Evolutionary conservation across 2,329 filamentous ascomycete genomes (phyloP).

Genomic region (Sclerotinia spermophila): DNA sequence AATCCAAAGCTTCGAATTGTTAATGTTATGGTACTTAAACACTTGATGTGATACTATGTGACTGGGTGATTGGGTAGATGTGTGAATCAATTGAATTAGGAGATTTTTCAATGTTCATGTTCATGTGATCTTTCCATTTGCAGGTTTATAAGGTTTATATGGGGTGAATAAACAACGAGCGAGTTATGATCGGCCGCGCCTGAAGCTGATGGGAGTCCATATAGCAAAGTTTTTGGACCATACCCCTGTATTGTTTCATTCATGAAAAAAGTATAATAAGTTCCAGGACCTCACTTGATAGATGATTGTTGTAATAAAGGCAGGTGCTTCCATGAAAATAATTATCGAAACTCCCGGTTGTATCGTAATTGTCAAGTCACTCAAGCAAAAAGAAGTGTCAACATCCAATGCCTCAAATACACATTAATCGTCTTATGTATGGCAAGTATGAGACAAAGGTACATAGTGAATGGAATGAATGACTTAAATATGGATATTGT

Average conservation of each 20-base stretch:
- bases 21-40: not conserved
- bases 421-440: not conserved
- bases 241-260: not conserved
- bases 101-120: not conserved
- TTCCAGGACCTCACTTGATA: not conserved
- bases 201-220: not conserved
- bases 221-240: not conserved
- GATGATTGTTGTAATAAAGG: not conserved
- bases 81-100: not conserved
- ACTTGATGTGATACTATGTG: not conserved
- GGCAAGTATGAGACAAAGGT: not conserved
- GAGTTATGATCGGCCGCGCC: not conserved
- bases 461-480: not conserved
- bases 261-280: not conserved
- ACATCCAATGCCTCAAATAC: not conserved
- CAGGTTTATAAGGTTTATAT: not conserved
- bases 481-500: not conserved
- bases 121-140: not conserved
- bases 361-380: not conserved
- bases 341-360: not conserved
- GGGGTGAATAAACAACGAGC: not conserved
- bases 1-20: not conserved
- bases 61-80: not conserved
- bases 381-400: not conserved
- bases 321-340: not conserved